A percentile compares a stretch with the other conserved stretches of the same genome.
Evolutionary conservation across 208 protist genomes (phyloP).

Genomic region (Naegleria gruberi): DNA sequence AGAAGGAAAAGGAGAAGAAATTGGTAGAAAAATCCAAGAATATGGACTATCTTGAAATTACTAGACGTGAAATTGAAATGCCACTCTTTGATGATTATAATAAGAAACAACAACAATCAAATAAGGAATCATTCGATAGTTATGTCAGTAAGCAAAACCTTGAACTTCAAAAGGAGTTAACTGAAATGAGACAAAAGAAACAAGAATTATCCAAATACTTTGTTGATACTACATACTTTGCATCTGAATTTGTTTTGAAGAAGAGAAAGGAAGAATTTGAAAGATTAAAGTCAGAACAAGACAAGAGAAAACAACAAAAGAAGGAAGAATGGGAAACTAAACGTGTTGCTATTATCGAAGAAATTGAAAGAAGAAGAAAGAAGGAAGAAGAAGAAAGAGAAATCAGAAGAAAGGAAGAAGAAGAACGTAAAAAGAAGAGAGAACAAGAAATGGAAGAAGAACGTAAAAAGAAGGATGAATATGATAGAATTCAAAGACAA

Average conservation of each 20-base stretch:
- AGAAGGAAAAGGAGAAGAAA: slow-evolving; percentile 10
- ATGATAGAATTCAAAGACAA: background rate
- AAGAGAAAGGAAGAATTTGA: background rate
- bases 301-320: background rate
- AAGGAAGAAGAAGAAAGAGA: background rate
- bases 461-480: background rate
- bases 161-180: background rate
- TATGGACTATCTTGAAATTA: background rate
- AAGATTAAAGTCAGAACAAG: background rate
- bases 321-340: background rate
- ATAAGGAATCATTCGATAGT: background rate
- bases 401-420: background rate
- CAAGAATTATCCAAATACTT: background rate
- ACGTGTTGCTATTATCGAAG: background rate
- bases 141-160: background rate
- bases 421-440: background rate
- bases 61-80: background rate
- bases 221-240: background rate
- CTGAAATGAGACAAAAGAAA: background rate
- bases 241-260: background rate
- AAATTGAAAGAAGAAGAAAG: background rate
- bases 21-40: background rate
- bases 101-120: background rate
- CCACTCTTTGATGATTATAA: background rate
- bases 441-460: background rate